A percentile compares a stretch with the other conserved stretches of the same genome.
Evolutionary conservation across 371 early-diverging fungal genomes (phyloP).

Genomic region (Ecytonucleospora hepatopenaei): DNA sequence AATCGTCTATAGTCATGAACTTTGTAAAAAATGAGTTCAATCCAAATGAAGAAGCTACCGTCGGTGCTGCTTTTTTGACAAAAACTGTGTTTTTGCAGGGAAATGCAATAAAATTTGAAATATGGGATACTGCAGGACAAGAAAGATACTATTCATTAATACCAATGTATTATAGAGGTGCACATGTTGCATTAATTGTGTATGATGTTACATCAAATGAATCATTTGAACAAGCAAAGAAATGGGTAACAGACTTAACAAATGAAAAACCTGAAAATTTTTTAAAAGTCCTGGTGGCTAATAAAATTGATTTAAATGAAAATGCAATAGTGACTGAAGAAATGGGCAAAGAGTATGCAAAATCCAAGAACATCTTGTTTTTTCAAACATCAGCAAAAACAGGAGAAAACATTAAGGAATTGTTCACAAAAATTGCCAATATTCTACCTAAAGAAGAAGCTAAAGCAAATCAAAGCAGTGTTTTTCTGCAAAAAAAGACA

Average conservation of each 20-base stretch:
- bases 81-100: conserved; percentile 60
- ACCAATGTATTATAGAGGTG: conserved; percentile 85
- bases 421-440: conserved; percentile 39
- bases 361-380: conserved; percentile 68
- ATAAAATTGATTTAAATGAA: conserved; percentile 70
- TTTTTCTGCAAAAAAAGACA: conserved; percentile 12
- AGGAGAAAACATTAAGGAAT: conserved; percentile 68
- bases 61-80: conserved; percentile 96
- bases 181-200: conserved; percentile 75
- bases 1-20: conserved; percentile 58
- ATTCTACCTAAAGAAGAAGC: conserved; percentile 54
- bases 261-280: conserved; percentile 71
- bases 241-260: conserved; percentile 81
- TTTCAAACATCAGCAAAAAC: conserved; percentile 83
- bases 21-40: conserved; percentile 91
- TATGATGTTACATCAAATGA: conserved; percentile 89
- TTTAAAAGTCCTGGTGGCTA: conserved; percentile 72
- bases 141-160: conserved; percentile 84
- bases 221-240: conserved; percentile 71
- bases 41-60: conserved; percentile 94
- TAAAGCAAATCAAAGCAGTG: conserved; percentile 13
- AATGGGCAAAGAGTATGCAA: conserved; percentile 73
- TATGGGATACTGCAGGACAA: conserved; percentile 82
- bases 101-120: conserved; percentile 64
- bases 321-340: conserved; percentile 69